These are phyloP conservation scores for Kodamaea anthophila DNA, from an alignment of 1,139 yeast species.

Conservation along the genomic window DNA sequence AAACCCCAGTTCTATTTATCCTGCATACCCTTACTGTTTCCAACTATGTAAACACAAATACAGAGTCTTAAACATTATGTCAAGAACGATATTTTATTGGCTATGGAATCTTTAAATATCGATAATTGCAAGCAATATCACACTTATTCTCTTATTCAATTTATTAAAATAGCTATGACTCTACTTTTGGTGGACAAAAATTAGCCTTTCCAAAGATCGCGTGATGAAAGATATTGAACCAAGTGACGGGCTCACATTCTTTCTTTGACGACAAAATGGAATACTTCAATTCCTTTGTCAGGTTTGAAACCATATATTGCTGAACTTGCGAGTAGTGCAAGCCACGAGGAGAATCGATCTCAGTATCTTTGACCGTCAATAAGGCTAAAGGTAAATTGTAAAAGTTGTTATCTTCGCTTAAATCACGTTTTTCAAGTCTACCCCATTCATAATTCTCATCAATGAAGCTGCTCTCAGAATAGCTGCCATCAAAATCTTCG, in stretches of 20 bases:
- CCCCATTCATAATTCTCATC: conserved; percentile 4
- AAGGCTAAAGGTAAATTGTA: conserved; percentile 17
- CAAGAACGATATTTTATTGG: no score
- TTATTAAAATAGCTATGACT: no score
- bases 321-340: conserved; percentile 20
- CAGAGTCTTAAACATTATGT: no score
- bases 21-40: no score
- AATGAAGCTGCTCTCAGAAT: conserved; percentile 2
- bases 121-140: no score
- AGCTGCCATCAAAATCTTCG: neutral
- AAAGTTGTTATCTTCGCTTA: neutral
- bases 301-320: conserved; percentile 1
- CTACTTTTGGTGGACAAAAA: conserved; percentile 22
- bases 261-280: conserved; percentile 11
- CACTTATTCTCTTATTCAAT: no score
- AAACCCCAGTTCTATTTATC: no score
- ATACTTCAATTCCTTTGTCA: conserved; percentile 5
- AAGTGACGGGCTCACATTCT: conserved; percentile 41
- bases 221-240: conserved; percentile 45
- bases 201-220: conserved; percentile 43
- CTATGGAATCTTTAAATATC: no score
- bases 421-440: neutral
- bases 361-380: conserved; percentile 12
- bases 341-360: conserved; percentile 18
- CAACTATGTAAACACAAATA: no score